A percentile compares a stretch with the other conserved stretches of the same genome.
Evolutionary conservation across 345 rosid genomes (phyloP).

Genomic region (Lenwebbia sp.): DNA sequence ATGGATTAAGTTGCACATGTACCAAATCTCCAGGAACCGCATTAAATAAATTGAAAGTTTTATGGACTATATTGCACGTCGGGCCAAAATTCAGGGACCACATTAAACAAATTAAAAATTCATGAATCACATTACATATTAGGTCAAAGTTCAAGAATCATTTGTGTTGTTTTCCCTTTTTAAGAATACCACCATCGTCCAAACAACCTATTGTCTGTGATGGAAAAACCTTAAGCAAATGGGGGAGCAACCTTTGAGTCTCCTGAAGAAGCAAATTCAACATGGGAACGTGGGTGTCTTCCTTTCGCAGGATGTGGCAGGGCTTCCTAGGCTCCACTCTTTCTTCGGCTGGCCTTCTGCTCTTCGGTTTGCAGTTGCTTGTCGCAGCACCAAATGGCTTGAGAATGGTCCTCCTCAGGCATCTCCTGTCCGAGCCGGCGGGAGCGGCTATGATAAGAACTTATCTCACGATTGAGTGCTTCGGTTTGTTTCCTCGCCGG

Average conservation of each 20-base stretch:
- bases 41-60: too few species aligned
- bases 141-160: too few species aligned
- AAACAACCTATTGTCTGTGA: neutral
- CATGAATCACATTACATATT: too few species aligned
- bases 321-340: slow-evolving; percentile 89
- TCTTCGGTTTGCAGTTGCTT: slow-evolving; percentile 78
- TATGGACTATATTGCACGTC: too few species aligned
- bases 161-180: too few species aligned
- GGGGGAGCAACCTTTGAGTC: neutral
- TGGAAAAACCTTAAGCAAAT: neutral
- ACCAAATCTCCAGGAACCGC: too few species aligned
- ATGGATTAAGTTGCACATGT: too few species aligned
- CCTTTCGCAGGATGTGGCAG: slow-evolving; percentile 69
- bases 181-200: neutral
- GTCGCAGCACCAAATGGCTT: slow-evolving; percentile 62
- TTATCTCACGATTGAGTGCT: slow-evolving; percentile 31
- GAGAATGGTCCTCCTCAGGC: slow-evolving; percentile 67
- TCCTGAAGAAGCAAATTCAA: neutral
- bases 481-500: neutral
- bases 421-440: slow-evolving; percentile 79
- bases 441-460: slow-evolving; percentile 89
- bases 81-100: too few species aligned
- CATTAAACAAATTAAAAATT: too few species aligned
- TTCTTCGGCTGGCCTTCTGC: slow-evolving; percentile 65
- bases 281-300: neutral